Base-by-base conservation (phyloP, 352 stramenopile species). In the Pythium dissimile region DNA sequence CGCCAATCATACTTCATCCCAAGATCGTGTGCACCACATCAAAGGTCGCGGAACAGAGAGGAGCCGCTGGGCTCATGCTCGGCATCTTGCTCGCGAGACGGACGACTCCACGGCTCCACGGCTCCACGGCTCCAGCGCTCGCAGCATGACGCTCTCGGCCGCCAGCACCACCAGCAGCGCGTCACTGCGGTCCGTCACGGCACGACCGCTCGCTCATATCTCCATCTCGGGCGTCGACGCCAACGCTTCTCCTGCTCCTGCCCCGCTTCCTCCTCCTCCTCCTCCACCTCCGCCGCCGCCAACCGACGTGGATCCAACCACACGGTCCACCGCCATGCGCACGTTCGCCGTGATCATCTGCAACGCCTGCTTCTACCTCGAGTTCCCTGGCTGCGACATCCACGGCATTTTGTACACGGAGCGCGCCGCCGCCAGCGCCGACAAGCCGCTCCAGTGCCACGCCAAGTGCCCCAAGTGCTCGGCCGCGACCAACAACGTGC, bases 381-480 rank as follows among this genome's bases (percentile, higher is more conserved):
- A 95, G 64, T 95, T 95, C 52, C 86, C 86, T 0, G 86, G 86
- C 35, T 95, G 86, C 53, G 84, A 95, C 51, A 77, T 93, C 8
- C 86, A 95, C 47, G 83, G 85, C 44, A 69, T 89, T 1, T 56
- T 95, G 27, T 95, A 94, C 54, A 92, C 84, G 6, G 71, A 95
- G 32, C 69, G 69, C 39, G 50, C 88, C n/a, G 30, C 54, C 6
- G 37, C 31, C 28, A 23, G 20, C 9, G 23, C 26, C 26, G 18
- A 15, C 3, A 6, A 34, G 24, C 37, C 46, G 26, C 52, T 39
- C 11, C 55, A 59, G 32, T 46, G 71, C 37, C 80, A 95, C 41
- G 86, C 86, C 45, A 95, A 95, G 57, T 95, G 86, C 46, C 84
- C 84, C 16, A 84, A 72, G 41, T 95, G 86, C 62, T 74, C 84